Evolutionary conservation across 148 eudicot genomes (phyloP), one percentile per base, ranked within the genome.

Genomic region (Rhododendron williamsianum): DNA sequence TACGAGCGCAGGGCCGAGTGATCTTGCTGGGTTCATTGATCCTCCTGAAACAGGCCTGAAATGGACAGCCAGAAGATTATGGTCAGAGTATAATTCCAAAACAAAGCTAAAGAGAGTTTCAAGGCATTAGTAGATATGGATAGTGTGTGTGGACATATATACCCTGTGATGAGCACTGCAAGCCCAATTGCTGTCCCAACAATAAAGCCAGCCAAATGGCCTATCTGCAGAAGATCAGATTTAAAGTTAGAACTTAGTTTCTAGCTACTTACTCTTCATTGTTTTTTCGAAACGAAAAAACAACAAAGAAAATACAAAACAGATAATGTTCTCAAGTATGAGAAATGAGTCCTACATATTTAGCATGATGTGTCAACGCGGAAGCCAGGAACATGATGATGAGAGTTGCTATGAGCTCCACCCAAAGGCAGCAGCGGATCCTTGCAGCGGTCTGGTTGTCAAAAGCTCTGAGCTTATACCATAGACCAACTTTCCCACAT

Each of bases 21-120:
- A 93, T 74, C 98, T 89, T 81, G 98, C 98, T 27, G 98, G 98
- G 83, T 95, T 95, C 94, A 95, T 83, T 13, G 98, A 95, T 79
- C 95, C 98, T 81, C 98, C 98, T 18, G 98, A 95, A 51, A 95
- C 81, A 0, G 98, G 98, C 86, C 98, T 94, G 92, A 13, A 23
- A 51, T 12, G 9, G 9, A 49, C 13, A 25, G 4, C 3, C 30
- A 27, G 36, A 6, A 33, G 45, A 19, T 7, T 13, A 43, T 72
- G 56, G 74, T n/a, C 21, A 52, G 13, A 21, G n/a, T 21, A 43
- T 2, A 25, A 36, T 43, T 13, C 21, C 0, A 10, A 25, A 38
- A 83, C 12, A 35, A 83, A 71, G 27, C 9, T 9, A 43, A 48
- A 3, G n/a, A 33, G 27, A n/a, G 41, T 46, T 27, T 4, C 2